Evolutionary conservation across 345 rosid species (phyloP), one percentile per base, ranked within the genome.

Genomic region (Brassica juncea): DNA sequence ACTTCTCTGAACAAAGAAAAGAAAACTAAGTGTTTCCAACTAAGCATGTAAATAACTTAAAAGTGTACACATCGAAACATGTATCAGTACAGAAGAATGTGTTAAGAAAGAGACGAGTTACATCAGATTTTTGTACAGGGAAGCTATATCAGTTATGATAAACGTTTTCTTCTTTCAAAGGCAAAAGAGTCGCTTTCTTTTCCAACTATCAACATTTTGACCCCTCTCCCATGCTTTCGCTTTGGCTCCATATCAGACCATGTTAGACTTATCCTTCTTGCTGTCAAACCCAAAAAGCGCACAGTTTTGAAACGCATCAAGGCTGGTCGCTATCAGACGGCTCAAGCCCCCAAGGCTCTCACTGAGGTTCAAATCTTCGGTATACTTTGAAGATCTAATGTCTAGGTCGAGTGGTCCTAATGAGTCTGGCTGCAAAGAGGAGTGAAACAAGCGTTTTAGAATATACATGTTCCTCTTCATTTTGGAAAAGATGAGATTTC

Each of bases 301-400:
- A 85, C 90, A 89, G 82, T 85, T 95, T 76, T 90, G 99, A 75
- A 95, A 95, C 58, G 98, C 92, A 80, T 93, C 99, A 68, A 91
- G 89, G 77, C 98, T 95, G 82, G 90, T 95, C 25, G 98, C 98
- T 80, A 93, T 89, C 72, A 95, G 84, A 81, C 94, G 89, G 86
- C 86, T 95, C 82, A 95, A 83, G 75, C 91, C 89, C 30, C 97
- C 89, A 8, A 93, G 90, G 86, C 98, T 91, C 70, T 95, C 93
- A 55, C 86, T 81, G 63, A 91, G 80, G 63, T 88, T 86, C 54
- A 93, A 57, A 77, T 91, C 98, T 70, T 93, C 97, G 0, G 81
- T 85, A 82, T 91, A 91, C 85, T 89, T 95, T 5, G 88, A 83
- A 12, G 94, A 82, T 66, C 86, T 88, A 52, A 85, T 74, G 70